Evolutionary conservation across 306 rosid species (phyloP).

Genomic region (Corylus heterophylla): DNA sequence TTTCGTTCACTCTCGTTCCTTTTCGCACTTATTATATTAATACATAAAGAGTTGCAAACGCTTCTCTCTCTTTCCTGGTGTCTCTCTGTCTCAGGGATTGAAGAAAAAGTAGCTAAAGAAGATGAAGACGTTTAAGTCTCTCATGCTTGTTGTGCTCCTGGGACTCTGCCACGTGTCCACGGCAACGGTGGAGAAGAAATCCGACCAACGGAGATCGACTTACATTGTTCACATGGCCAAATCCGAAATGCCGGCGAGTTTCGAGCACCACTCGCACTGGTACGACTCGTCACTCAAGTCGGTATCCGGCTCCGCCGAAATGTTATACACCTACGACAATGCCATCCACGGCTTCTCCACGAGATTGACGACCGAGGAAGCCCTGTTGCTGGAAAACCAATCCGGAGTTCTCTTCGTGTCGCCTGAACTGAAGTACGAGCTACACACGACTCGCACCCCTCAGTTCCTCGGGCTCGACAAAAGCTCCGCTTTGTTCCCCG

Average conservation of each 20-base stretch:
- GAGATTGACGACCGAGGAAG: conserved; percentile 51
- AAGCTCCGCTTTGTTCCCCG: conserved; percentile 17
- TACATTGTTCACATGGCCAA: conserved; percentile 71
- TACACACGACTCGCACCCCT: conserved; percentile 82
- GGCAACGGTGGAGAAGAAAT: conserved; percentile 25
- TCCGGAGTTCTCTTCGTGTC: conserved; percentile 57
- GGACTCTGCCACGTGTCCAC: conserved; percentile 24
- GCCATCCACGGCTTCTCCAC: conserved; percentile 80
- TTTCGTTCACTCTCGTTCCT: conserved; percentile 1
- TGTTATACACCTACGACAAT: conserved; percentile 62
- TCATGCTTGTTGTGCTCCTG: conserved; percentile 14
- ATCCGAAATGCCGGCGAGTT: conserved; percentile 62
- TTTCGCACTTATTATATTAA: background rate
- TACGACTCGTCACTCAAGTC: conserved; percentile 62
- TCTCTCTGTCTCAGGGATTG: background rate
- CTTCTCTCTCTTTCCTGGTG: background rate
- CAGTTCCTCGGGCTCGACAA: conserved; percentile 68
- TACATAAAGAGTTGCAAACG: background rate
- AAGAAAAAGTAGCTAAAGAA: background rate
- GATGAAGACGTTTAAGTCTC: conserved; percentile 18
- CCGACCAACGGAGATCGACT: conserved; percentile 27
- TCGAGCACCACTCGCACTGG: conserved; percentile 62
- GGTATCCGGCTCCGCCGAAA: conserved; percentile 54
- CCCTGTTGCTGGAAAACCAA: conserved; percentile 36
- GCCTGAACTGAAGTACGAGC: conserved; percentile 55